Base-by-base conservation (phyloP, 371 early-diverging fungal species). In the Apophysomyces variabilis region DNA sequence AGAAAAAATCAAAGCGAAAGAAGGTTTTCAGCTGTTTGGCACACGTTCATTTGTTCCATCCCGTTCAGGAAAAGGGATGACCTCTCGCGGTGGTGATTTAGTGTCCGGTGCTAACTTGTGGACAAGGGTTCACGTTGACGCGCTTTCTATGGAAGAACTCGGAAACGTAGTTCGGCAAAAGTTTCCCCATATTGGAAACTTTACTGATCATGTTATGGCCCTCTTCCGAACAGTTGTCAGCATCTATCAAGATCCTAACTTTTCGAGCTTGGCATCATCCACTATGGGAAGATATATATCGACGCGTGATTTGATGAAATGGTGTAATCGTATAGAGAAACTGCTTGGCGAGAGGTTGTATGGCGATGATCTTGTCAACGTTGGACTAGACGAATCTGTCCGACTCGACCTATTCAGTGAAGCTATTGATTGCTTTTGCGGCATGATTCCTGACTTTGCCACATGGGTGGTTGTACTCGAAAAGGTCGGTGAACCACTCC, bases 1-100 rank as follows among this genome's bases (percentile, higher is more conserved):
- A 43, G 96, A 99, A 78, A 86, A 87, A 65, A 88, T 99, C 36
- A 80, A 82, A 37, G 98, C 99, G 0, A 94, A 96, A 57, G 89
- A 88, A 71, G 93, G 92, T 14, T 99, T 99, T 78, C 94, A 94
- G 57, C 76, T 99, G 41, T 99, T 99, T 85, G 99, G 97, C 38
- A 99, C 99, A 58, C 82, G 81, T 67, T 89, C 79, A 12, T 83
- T 87, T 68, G 75, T 87, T 14, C 79, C 85, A 32, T 79, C 85
- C 7, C 77, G 84, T 35, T 80, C 77, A 16, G 73, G 77, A 9
- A 80, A 84, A 39, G 75, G 74, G 58, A 68, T 75, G n/a, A 76
- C 77, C 18, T 69, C 78, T 14, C 74, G 83, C 18, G 86, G 84
- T n/a, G 79, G 80, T 32, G 84, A 86, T 21, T 79, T 87, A 35